A percentile compares a stretch with the other conserved stretches of the same genome.
phyloP scores from a whole-genome alignment of 2,329 filamentous ascomycete species.

The Simplicillium aogashimaense region DNA sequence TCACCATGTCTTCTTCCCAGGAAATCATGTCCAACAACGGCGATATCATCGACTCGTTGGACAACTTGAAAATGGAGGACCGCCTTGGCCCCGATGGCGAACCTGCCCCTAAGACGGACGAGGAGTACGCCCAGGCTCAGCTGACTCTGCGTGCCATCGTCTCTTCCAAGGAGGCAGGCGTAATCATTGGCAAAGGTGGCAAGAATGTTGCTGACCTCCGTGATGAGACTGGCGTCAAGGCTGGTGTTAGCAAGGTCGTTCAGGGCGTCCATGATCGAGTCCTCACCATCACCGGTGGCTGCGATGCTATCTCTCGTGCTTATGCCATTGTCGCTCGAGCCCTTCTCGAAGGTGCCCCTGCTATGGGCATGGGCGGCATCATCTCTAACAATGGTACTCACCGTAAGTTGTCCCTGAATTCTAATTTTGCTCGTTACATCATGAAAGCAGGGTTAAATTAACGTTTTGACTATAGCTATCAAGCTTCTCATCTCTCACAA shows the following conservation, averaged over 20 bases:
- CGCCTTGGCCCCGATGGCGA: slow-evolving; percentile 66
- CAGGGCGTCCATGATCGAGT: slow-evolving; percentile 96
- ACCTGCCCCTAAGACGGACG: slow-evolving; percentile 79
- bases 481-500: slow-evolving; percentile 98
- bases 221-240: slow-evolving; percentile 96
- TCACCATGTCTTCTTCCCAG: slow-evolving; percentile 53
- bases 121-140: slow-evolving; percentile 89
- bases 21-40: slow-evolving; percentile 49
- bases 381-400: slow-evolving; percentile 84
- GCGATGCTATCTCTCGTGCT: slow-evolving; percentile 81
- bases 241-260: slow-evolving; percentile 97
- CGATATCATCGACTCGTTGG: slow-evolving; percentile 50
- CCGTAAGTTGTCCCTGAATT: too few species aligned
- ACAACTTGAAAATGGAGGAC: slow-evolving; percentile 58
- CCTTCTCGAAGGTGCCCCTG: slow-evolving; percentile 83
- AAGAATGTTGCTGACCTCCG: slow-evolving; percentile 97
- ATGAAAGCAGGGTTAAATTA: too few species aligned
- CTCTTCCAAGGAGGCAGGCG: slow-evolving; percentile 95
- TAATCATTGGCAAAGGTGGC: slow-evolving; percentile 97
- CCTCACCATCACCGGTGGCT: slow-evolving; percentile 83
- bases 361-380: slow-evolving; percentile 92
- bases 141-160: slow-evolving; percentile 95
- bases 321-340: slow-evolving; percentile 90
- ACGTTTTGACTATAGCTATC: slow-evolving; percentile 53
- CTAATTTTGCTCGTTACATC: too few species aligned